Base-by-base conservation (phyloP, 495 filamentous ascomycete species). In the Saxophila tyrrhenica region DNA sequence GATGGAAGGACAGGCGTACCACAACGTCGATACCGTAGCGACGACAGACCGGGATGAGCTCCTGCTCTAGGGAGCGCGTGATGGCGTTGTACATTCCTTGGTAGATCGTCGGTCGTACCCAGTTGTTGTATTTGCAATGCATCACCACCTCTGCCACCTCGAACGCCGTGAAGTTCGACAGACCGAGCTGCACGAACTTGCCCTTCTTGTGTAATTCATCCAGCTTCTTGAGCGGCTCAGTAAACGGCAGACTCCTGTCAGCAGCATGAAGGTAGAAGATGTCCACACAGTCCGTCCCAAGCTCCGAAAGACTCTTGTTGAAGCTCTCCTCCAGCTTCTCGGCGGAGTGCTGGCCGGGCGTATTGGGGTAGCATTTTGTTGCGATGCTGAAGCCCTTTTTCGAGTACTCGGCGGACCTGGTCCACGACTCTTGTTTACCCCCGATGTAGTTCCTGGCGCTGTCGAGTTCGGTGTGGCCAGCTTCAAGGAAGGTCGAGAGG, bases 61-160 rank as follows among this genome's bases (percentile, higher is more conserved):
- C 90, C 15, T 78, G 66, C 68, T 95, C 89, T 50, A 94, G 83
- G 8, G 76, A 78, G 13, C 89, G 85, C 39, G 79, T 79, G 54
- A 89, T 81, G 52, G 74, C 75, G 62, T 83, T 89, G 69, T 85
- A 87, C 79, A 85, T 71, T 3, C 70, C 70, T 61, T 85, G 80
- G 63, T 83, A 85, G 25, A 87, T 70, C 1, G 76, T 84, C 21
- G 85, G 83, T 29, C 78, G 75, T 44, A 86, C 79, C 82, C 83
- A 88, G 39, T 81, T 81, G 57, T 84, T 80, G 70, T 85, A 79
- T 58, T 83, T 81, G 71, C 86, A 92, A n/a, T 82, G 80, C 52
- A 88, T 77, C 2, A 84, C 86, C 20, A 94, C 75, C 74, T 96
- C 90, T 2, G 90, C 90, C 10, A 96, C 87, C 68, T 96, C 89